Conservation (phyloP, 2,329 filamentous ascomycete genomes). For the Exophiala sp. region DNA sequence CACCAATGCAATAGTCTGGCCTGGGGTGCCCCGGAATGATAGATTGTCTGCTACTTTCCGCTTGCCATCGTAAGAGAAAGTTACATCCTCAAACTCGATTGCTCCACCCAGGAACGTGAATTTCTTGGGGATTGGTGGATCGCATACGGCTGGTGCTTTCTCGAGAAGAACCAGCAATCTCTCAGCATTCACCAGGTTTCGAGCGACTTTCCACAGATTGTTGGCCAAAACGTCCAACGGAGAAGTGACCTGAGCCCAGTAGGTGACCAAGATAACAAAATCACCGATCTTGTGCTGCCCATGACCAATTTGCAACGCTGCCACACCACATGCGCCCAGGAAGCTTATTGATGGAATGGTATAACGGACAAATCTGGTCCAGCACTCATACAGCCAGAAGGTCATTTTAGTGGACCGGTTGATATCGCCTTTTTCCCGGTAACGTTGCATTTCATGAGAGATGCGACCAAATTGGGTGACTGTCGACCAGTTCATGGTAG, state of each 20-base stretch:
- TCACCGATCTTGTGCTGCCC: constrained; percentile 53
- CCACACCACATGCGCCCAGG: constrained; percentile 50
- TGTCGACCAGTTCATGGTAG: constrained; percentile 59
- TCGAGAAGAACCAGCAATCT: constrained; percentile 46
- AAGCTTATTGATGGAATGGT: constrained; percentile 34
- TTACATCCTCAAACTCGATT: constrained; percentile 49
- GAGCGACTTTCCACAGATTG: constrained; percentile 48
- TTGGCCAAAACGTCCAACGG: constrained; percentile 52
- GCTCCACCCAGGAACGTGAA: constrained; percentile 43
- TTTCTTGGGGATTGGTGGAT: constrained; percentile 35
- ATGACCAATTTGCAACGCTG: constrained; percentile 51
- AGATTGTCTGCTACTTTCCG: constrained; percentile 49
- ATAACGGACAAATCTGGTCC: constrained; percentile 7
- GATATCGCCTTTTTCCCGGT: constrained; percentile 32
- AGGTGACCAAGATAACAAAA: constrained; percentile 63
- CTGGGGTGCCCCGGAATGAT: constrained; percentile 46
- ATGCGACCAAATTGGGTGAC: constrained; percentile 58
- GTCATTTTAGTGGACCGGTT: constrained; percentile 34
- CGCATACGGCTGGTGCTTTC: constrained; percentile 44
- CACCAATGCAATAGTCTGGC: constrained; percentile 53
- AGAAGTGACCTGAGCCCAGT: constrained; percentile 55
- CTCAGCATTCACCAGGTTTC: constrained; percentile 63
- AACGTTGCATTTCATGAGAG: constrained; percentile 52
- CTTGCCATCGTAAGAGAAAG: constrained; percentile 52
- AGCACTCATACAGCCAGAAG: constrained; percentile 7